Evolutionary conservation across 768 basidiomycete genomes (phyloP), one percentile per base, ranked within the genome.

Genomic region (Leccinellum luteum): DNA sequence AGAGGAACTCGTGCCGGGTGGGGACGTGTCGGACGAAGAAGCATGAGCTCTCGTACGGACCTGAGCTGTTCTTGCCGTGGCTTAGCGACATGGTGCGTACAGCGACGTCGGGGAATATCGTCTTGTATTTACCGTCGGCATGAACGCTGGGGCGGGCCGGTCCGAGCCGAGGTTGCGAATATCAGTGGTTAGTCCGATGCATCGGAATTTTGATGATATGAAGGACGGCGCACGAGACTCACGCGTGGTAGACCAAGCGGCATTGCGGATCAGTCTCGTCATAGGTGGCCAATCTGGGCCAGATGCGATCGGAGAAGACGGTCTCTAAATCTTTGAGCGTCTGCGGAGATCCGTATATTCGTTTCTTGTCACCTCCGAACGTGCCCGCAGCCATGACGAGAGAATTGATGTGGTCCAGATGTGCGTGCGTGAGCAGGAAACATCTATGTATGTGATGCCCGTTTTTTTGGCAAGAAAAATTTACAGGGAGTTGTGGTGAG

Each of bases 371-470:
- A 17, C 86, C 87, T 31, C 71, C 70, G 6, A 91, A 68, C 1
- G 92, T 86, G 35, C 94, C 95, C 15, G 94, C 92, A 1, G 89
- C 84, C 53, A 98, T 73, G 54, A 96, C 83, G 28, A 97, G 79
- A 41, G 92, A 86, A 59, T 81, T 84, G 64, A 92, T 81, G 70
- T 98, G 95, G 74, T 98, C 95, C 27, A 98, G 74, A 72, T 98
- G 95, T 0, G 90, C 87, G 68, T 96, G 94, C 6, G 90, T 89
- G 63, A 97, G 77, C 58, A 95, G 78, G 66, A 90, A 96, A 62
- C 85, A 90, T 60, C 92, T 94, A 14, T 49, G 27, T 94, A 17
- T 49, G 25, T 35, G 15, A 25, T 28, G 25, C n/a, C 28, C 5
- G 2, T 14, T 38, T 23, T 28, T 35, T 38, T 43, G 3, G 25